Conservation (phyloP, 1,139 yeast genomes). For the Yamadazyma taylorii region DNA sequence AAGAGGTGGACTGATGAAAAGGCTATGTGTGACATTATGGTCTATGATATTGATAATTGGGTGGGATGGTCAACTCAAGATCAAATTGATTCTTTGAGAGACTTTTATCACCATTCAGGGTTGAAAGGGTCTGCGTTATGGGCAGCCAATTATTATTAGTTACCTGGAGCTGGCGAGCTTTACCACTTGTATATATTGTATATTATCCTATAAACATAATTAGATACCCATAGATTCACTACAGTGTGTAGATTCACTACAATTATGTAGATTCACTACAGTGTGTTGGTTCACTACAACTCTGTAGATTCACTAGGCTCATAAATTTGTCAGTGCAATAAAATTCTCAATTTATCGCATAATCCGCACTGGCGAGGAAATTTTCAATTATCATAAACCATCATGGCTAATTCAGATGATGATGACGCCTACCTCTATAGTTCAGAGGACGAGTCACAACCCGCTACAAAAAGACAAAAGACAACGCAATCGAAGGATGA, state of each 20-base stretch:
- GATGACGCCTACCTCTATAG: slow-evolving; percentile 89
- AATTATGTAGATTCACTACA: no score
- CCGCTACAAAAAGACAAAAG: slow-evolving; percentile 22
- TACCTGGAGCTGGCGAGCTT: no score
- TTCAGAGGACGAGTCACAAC: slow-evolving; percentile 51
- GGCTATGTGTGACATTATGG: slow-evolving; percentile 19
- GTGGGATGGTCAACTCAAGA: slow-evolving; percentile 20
- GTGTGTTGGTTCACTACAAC: no score
- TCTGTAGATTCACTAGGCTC: no score
- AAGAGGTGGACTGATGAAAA: slow-evolving; percentile 16
- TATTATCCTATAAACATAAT: no score
- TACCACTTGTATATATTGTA: no score
- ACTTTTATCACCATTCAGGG: slow-evolving; percentile 15
- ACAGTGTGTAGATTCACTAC: no score
- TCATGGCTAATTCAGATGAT: slow-evolving; percentile 50
- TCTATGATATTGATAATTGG: slow-evolving; percentile 15
- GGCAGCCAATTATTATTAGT: slow-evolving; percentile 14
- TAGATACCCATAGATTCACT: no score
- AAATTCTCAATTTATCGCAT: no score
- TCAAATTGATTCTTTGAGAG: slow-evolving; percentile 12
- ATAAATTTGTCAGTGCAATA: no score
- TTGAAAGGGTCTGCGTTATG: slow-evolving; percentile 19
- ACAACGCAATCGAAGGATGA: slow-evolving; percentile 2
- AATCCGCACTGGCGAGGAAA: no score
- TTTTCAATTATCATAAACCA: background rate